These are phyloP conservation scores for Mucor plumbeus DNA, from an alignment of 371 early-diverging fungal species.

Conservation along the genomic window DNA sequence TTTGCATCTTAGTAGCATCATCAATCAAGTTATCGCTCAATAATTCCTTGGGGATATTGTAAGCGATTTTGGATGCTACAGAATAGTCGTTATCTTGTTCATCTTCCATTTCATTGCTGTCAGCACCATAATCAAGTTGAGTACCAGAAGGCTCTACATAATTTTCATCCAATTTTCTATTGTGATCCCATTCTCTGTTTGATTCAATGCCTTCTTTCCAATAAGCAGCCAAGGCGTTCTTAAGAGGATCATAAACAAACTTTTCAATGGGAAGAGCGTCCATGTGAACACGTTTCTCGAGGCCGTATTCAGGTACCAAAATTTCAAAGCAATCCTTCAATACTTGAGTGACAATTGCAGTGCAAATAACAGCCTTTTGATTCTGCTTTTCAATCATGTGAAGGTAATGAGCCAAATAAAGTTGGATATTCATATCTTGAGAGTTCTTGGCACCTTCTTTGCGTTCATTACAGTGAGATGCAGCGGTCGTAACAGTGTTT, in stretches of 20 bases:
- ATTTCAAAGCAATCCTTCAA: slow-evolving; percentile 69
- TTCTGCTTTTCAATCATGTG: slow-evolving; percentile 44
- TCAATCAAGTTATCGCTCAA: slow-evolving; percentile 25
- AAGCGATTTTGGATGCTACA: slow-evolving; percentile 17
- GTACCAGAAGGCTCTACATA: slow-evolving; percentile 12
- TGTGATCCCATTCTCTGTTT: slow-evolving; percentile 17
- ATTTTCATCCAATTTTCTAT: slow-evolving; percentile 16
- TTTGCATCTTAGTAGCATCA: slow-evolving; percentile 29
- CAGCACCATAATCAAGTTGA: slow-evolving; percentile 8
- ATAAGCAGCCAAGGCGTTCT: slow-evolving; percentile 38
- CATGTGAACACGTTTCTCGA: slow-evolving; percentile 70
- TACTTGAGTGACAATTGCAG: slow-evolving; percentile 58
- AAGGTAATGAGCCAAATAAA: slow-evolving; percentile 77
- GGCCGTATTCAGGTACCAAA: slow-evolving; percentile 73
- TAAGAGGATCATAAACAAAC: slow-evolving; percentile 41
- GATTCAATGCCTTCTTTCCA: slow-evolving; percentile 53
- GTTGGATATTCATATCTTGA: slow-evolving; percentile 78
- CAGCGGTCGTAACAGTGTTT: slow-evolving; percentile 54
- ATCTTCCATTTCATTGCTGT: neutral
- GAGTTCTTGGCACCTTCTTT: slow-evolving; percentile 85
- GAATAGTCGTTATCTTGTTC: slow-evolving; percentile 21
- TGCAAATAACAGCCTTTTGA: slow-evolving; percentile 37
- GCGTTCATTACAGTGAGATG: slow-evolving; percentile 79
- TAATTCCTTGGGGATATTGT: slow-evolving; percentile 19
- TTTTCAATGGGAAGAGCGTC: slow-evolving; percentile 67